Conservation (phyloP, 169 alveolate genomes). For the Miamiensis avidus region DNA sequence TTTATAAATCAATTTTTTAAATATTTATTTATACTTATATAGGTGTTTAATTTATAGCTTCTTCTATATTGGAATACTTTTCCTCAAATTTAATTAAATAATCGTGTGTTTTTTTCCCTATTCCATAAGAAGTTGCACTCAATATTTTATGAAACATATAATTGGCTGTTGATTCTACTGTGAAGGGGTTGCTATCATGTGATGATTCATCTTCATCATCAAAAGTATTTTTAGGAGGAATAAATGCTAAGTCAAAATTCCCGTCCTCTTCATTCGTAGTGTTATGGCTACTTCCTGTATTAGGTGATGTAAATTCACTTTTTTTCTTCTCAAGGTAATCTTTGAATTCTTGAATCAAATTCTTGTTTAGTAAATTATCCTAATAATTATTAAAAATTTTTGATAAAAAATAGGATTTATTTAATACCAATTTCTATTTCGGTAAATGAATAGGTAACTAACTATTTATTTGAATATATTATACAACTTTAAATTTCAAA, state of each 20-base stretch:
- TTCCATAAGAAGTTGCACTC: constrained; percentile 33
- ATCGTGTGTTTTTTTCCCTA: constrained; percentile 36
- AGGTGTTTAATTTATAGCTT: background rate
- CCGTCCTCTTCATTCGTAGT: no score
- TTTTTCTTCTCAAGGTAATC: background rate
- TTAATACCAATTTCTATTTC: no score
- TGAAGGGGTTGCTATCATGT: constrained; percentile 22
- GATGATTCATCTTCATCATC: constrained; percentile 24
- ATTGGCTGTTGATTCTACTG: constrained; percentile 46
- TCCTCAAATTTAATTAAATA: constrained; percentile 20
- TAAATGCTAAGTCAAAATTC: no score
- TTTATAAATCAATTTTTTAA: background rate
- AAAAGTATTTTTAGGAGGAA: background rate
- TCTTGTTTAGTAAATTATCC: background rate
- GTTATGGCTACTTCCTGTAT: no score
- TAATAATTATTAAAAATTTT: no score
- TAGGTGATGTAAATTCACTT: no score
- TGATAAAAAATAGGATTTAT: no score
- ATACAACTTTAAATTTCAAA: no score
- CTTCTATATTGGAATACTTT: constrained; percentile 14
- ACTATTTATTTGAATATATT: no score
- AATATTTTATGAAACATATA: constrained; percentile 47
- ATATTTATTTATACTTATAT: background rate
- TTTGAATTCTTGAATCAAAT: background rate
- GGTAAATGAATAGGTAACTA: no score